phyloP scores from a whole-genome alignment of 2,329 filamentous ascomycete species.

The Arthrobotrys iridis region DNA sequence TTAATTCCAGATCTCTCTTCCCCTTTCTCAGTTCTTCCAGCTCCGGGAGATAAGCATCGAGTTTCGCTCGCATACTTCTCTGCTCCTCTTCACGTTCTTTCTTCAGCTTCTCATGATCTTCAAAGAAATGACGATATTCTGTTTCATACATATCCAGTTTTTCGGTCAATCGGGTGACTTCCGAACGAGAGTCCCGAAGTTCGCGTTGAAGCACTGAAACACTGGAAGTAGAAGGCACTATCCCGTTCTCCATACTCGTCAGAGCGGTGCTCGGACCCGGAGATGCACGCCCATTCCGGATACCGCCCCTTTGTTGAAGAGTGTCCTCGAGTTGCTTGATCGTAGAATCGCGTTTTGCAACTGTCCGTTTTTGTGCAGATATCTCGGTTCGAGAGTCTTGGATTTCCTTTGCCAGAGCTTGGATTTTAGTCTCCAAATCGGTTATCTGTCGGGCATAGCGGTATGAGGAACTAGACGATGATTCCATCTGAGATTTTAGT shows the following conservation, averaged over 20 bases:
- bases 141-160: constrained; percentile 52
- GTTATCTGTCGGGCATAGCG: constrained; percentile 38
- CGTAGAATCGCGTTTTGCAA: constrained; percentile 39
- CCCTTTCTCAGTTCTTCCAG: constrained; percentile 33
- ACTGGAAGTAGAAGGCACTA: constrained; percentile 9
- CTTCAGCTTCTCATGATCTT: constrained; percentile 45
- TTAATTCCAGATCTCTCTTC: constrained; percentile 30
- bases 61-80: constrained; percentile 25
- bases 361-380: constrained; percentile 20
- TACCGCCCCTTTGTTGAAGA: constrained; percentile 25
- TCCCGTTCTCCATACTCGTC: constrained; percentile 22
- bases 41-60: constrained; percentile 21
- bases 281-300: constrained; percentile 37
- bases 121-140: constrained; percentile 47
- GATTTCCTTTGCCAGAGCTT: constrained; percentile 37
- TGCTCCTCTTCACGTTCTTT: constrained; percentile 36
- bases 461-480: constrained; percentile 28
- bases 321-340: constrained; percentile 40
- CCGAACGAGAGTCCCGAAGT: constrained; percentile 33
- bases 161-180: constrained; percentile 34
- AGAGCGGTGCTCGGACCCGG: constrained; percentile 23
- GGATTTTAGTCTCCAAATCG: constrained; percentile 41
- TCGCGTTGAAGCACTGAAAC: constrained; percentile 25
- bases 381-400: constrained; percentile 34
- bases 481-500: constrained; percentile 36